Evolutionary conservation across 306 rosid species (phyloP).

Genomic region (Gastrolobium villosum): DNA sequence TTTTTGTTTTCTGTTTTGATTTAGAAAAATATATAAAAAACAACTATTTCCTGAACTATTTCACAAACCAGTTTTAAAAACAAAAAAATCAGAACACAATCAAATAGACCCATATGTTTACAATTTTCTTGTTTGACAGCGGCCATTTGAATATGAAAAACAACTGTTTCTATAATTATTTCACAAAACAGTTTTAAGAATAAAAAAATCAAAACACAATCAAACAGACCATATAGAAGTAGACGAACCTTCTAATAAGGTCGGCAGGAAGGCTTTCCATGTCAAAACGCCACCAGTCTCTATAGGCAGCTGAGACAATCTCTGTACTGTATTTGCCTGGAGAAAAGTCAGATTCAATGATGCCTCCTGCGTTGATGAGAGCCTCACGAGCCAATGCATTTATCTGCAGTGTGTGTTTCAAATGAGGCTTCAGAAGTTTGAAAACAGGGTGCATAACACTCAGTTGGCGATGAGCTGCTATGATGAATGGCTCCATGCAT

Average conservation of each 20-base stretch:
- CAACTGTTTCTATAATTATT: too few species aligned
- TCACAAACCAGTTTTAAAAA: too few species aligned
- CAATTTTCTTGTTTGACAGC: background rate
- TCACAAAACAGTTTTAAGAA: too few species aligned
- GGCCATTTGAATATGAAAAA: too few species aligned
- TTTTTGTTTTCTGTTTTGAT: too few species aligned
- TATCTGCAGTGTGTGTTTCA: constrained; percentile 54
- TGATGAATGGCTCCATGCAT: constrained; percentile 56
- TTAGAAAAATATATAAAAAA: too few species aligned
- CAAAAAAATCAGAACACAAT: too few species aligned
- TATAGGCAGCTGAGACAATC: constrained; percentile 53
- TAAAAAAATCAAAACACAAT: too few species aligned
- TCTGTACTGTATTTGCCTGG: constrained; percentile 42
- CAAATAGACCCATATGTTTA: too few species aligned
- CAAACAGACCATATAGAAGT: too few species aligned
- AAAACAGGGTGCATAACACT: constrained; percentile 55
- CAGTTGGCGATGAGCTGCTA: constrained; percentile 51
- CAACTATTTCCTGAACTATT: too few species aligned
- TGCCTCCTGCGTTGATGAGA: constrained; percentile 56
- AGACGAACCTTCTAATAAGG: constrained; percentile 52
- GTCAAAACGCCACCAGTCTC: constrained; percentile 60
- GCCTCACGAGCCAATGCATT: constrained; percentile 59
- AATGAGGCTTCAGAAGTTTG: constrained; percentile 56
- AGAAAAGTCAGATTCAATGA: constrained; percentile 52
- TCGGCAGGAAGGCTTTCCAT: constrained; percentile 53